These are phyloP conservation scores for Pulveroboletus sp. DNA, from an alignment of 768 basidiomycete genomes.

Conservation along the genomic window DNA sequence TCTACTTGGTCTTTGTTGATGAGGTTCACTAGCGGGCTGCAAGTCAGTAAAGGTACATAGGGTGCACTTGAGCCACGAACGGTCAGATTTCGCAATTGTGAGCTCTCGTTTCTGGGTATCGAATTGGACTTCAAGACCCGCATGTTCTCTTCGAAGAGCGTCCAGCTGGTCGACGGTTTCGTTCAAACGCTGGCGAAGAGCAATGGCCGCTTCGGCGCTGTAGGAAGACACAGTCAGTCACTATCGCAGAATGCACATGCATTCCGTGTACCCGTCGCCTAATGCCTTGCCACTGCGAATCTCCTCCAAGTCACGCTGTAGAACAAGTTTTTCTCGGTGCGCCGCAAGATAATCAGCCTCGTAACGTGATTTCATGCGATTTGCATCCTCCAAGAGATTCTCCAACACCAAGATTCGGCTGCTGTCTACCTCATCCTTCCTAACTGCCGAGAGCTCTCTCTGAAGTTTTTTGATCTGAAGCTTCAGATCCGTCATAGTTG, in stretches of 20 bases:
- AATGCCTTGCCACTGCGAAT: constrained; percentile 81
- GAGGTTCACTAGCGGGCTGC: constrained; percentile 59
- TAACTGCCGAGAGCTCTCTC: constrained; percentile 71
- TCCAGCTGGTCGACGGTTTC: constrained; percentile 85
- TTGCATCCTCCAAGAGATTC: constrained; percentile 87
- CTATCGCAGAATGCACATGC: background rate
- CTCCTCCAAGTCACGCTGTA: constrained; percentile 82
- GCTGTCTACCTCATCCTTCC: constrained; percentile 70
- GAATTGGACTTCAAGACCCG: constrained; percentile 66
- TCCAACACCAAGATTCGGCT: constrained; percentile 82
- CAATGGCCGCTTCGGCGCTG: constrained; percentile 83
- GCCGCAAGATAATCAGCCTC: constrained; percentile 82
- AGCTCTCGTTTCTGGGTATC: constrained; percentile 63
- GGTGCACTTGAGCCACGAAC: constrained; percentile 40
- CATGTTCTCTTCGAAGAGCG: constrained; percentile 56
- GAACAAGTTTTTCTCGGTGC: constrained; percentile 75
- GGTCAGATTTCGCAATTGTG: constrained; percentile 78
- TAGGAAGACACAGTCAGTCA: constrained; percentile 4
- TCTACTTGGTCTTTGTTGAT: constrained; percentile 93
- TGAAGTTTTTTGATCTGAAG: constrained; percentile 78
- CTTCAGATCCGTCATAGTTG: constrained; percentile 89
- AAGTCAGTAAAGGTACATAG: constrained; percentile 1
- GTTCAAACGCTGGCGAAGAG: constrained; percentile 80
- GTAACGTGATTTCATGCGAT: constrained; percentile 82
- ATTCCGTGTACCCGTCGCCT: constrained; percentile 65